phyloP scores from a whole-genome alignment of 805 yeast genomes.

The Metschnikowia koreensis region DNA sequence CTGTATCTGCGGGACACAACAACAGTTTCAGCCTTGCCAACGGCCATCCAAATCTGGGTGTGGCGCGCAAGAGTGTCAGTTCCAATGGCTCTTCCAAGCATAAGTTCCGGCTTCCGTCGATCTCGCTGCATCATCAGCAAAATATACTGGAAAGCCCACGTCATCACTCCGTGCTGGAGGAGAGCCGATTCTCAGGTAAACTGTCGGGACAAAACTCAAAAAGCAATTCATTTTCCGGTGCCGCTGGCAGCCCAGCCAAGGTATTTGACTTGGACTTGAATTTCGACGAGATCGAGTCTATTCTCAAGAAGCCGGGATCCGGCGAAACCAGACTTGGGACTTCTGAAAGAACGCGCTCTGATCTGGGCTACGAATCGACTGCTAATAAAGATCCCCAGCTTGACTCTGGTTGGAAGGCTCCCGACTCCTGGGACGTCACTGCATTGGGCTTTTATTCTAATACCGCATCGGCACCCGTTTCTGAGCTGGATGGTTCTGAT shows the following conservation, averaged over 20 bases:
- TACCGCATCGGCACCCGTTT: slow-evolving; percentile 9
- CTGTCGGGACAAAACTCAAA: slow-evolving; percentile 14
- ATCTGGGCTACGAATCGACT: not conserved
- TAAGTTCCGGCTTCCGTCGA: slow-evolving; percentile 37
- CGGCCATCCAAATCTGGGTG: slow-evolving; percentile 2
- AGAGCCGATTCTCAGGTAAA: slow-evolving; percentile 11
- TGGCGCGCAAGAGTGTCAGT: slow-evolving; percentile 12
- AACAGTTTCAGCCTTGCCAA: too few relatives aligned
- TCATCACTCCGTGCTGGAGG: slow-evolving; percentile 13
- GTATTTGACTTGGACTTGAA: slow-evolving; percentile 46
- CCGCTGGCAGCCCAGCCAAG: slow-evolving; percentile 13
- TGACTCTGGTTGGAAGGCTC: slow-evolving; percentile 40
- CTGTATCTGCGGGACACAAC: too few relatives aligned
- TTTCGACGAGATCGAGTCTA: slow-evolving; percentile 51
- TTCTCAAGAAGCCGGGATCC: slow-evolving; percentile 32
- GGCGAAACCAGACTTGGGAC: not conserved
- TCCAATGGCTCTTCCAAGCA: slow-evolving; percentile 25
- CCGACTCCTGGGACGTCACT: slow-evolving; percentile 51
- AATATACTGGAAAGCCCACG: slow-evolving; percentile 12
- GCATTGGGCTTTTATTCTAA: slow-evolving; percentile 12
- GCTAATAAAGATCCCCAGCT: slow-evolving; percentile 8
- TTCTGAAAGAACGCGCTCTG: too few relatives aligned
- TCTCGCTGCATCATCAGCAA: slow-evolving; percentile 30
- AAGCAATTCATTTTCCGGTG: slow-evolving; percentile 16
- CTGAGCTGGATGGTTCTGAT: slow-evolving; percentile 15